Percentiles rank a stretch among this genome's conserved stretches.
phyloP scores from a whole-genome alignment of 148 eudicot species.

The Silene uniflora region DNA sequence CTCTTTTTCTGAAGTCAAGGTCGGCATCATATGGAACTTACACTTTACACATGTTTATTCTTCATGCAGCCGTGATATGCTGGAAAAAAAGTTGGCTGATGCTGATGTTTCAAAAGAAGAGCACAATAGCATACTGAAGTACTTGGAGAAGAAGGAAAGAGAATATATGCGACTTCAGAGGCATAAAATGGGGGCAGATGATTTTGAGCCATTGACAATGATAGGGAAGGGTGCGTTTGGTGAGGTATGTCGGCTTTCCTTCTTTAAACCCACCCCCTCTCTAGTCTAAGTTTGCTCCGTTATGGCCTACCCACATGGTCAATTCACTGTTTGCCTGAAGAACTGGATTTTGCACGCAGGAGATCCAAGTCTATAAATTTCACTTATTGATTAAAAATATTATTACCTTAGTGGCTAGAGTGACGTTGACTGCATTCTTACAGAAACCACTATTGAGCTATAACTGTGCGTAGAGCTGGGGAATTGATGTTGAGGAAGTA shows the following conservation, averaged over 20 bases:
- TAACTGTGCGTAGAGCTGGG: background rate
- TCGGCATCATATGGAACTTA: background rate
- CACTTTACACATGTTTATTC: background rate
- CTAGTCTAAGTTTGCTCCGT: constrained; percentile 1
- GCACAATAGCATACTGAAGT: constrained; percentile 69
- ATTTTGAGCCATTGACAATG: constrained; percentile 95
- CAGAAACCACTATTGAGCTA: background rate
- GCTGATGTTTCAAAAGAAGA: constrained; percentile 92
- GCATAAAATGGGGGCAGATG: constrained; percentile 98
- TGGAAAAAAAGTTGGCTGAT: constrained; percentile 92
- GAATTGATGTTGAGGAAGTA: background rate
- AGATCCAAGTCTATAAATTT: background rate
- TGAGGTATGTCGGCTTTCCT: constrained; percentile 48
- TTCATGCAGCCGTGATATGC: constrained; percentile 63
- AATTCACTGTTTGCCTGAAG: background rate
- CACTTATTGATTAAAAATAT: background rate
- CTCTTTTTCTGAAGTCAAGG: background rate
- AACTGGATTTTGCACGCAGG: background rate
- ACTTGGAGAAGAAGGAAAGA: constrained; percentile 82
- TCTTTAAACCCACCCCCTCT: background rate
- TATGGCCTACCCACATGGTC: background rate
- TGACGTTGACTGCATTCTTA: background rate
- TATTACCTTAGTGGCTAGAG: background rate
- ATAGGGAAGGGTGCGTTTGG: constrained; percentile 99
- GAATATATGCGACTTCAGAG: constrained; percentile 95